These are phyloP conservation scores for Leavenworthia alabamica DNA, from an alignment of 345 rosid species.

Conservation along the genomic window DNA sequence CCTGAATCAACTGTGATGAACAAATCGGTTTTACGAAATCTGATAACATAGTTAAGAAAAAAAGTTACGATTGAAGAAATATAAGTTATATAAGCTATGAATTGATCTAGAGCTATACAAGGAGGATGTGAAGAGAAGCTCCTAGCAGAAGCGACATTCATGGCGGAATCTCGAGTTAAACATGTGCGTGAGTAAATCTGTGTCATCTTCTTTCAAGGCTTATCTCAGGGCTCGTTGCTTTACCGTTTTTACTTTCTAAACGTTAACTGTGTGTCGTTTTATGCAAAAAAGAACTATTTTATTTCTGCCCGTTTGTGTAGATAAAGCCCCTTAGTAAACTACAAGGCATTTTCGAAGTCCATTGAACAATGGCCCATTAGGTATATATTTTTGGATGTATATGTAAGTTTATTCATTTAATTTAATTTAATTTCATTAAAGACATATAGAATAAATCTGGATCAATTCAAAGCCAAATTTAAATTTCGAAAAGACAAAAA, in stretches of 20 bases:
- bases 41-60: slow-evolving; percentile 16
- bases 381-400: not conserved
- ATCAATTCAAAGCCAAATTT: no score
- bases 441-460: no score
- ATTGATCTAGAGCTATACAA: slow-evolving; percentile 13
- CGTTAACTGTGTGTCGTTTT: slow-evolving; percentile 8
- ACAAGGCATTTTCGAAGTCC: not conserved
- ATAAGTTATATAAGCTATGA: not conserved
- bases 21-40: slow-evolving; percentile 29
- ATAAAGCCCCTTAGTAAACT: not conserved
- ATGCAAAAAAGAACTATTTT: no score
- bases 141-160: slow-evolving; percentile 45
- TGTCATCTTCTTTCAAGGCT: slow-evolving; percentile 43
- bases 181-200: slow-evolving; percentile 32
- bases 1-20: slow-evolving; percentile 35
- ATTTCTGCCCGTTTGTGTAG: slow-evolving; percentile 15
- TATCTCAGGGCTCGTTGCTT: slow-evolving; percentile 14
- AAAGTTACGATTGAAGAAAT: not conserved
- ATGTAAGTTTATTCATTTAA: no score
- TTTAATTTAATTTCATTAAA: no score
- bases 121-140: slow-evolving; percentile 24
- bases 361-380: not conserved
- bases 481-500: no score
- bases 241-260: slow-evolving; percentile 4
- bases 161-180: slow-evolving; percentile 30